Evolutionary conservation across 495 filamentous ascomycete species (phyloP), one percentile per base, ranked within the genome.

Genomic region (Penicillium ucsense): DNA sequence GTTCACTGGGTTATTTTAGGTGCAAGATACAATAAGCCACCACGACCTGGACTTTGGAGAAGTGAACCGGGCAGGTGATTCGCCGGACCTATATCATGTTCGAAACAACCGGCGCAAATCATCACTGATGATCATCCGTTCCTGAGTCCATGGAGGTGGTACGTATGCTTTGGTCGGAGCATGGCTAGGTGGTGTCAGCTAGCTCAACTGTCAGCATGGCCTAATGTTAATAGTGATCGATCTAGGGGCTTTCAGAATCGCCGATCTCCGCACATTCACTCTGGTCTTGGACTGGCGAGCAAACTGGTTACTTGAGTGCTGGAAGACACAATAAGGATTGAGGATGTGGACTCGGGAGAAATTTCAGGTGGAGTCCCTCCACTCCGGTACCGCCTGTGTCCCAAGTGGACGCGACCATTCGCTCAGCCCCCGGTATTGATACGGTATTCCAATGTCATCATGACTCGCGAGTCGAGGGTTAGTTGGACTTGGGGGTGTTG

Each of bases 61-160:
- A 2, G 6, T 10, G 34, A 35, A 10, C 34, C 10, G 34, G 34
- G 7, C 34, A 10, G 34, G 55, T 52, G 52, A 41, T 32, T 32
- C 20, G 40, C 47, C 47, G 43, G 52, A 50, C 37, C 7, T 27
- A 31, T 7, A 50, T 59, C 57, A 57, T 59, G 55, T 61, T 59
- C 39, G 51, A 51, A 53, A 51, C 53, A 32, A 43, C 53, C 43
- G 51, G 31, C 28, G 35, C 32, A 30, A 11, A 31, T 32, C 5
- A 38, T 29, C 38, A 29, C 12, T 27, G 52, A 55, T 38, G 52
- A 55, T 56, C 49, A 48, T 52, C 49, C 53, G 49, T 33, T 41
- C 5, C 33, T 43, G 20, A 20, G 20, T 20, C 20, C 20, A 20
- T 20, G 20, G 20, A 20, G 20, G 20, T 2, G 20, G 20, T 20